Percentiles rank a stretch among this genome's conserved stretches.
Evolutionary conservation across 225 moss, liverwort and hornwort species (phyloP).

Genomic region (Pseudoscleropodium purum): DNA sequence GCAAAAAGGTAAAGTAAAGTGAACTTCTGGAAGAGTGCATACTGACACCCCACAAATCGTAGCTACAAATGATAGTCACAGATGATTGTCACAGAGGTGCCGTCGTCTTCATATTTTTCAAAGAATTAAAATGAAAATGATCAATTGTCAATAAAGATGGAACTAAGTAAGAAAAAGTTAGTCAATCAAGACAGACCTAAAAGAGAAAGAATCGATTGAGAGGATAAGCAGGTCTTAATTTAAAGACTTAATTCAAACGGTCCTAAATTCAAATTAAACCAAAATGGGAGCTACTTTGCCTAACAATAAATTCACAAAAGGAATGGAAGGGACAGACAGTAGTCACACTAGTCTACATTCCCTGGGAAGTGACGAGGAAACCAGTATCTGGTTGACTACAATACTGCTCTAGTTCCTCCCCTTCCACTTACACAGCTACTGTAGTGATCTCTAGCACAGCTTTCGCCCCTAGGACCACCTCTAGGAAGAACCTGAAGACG

Average conservation of each 20-base stretch:
- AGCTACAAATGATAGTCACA: neutral
- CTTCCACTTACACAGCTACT: neutral
- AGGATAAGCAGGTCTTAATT: neutral
- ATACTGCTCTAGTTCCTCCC: neutral
- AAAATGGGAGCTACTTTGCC: neutral
- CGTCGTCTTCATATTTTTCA: neutral
- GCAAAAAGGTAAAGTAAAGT: neutral
- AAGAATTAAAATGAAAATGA: neutral
- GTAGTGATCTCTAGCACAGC: neutral
- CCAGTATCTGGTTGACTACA: neutral
- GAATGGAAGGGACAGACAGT: neutral
- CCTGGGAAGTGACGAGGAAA: neutral
- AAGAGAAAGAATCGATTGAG: neutral
- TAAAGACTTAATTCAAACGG: neutral
- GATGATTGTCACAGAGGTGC: neutral
- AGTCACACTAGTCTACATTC: neutral
- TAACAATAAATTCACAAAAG: neutral
- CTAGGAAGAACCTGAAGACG: neutral
- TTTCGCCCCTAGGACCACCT: neutral
- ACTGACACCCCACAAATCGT: neutral
- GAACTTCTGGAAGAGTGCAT: neutral
- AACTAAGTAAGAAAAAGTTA: neutral
- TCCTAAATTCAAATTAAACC: neutral
- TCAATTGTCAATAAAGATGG: neutral
- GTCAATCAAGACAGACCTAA: neutral